Percentiles rank a stretch among this genome's conserved stretches.
These are phyloP conservation scores for Helicocarpus griseus DNA, from an alignment of 2,329 filamentous ascomycete genomes.

Conservation along the genomic window DNA sequence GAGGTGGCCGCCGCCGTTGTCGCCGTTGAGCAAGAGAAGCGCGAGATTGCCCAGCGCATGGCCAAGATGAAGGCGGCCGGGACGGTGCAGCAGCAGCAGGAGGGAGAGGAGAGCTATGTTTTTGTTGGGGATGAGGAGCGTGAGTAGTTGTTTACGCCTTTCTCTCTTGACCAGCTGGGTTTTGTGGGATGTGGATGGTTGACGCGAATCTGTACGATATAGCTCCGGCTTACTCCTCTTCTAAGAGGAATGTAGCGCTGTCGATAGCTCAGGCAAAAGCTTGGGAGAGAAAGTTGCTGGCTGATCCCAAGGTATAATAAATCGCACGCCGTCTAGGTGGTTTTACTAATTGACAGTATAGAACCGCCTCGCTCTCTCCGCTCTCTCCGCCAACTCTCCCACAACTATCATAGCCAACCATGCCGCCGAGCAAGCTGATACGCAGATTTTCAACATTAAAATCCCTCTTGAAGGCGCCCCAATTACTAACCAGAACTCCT, in stretches of 20 bases:
- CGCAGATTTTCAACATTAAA: slow-evolving; percentile 72
- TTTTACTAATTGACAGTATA: slow-evolving; percentile 13
- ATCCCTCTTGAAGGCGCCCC: slow-evolving; percentile 74
- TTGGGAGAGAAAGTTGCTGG: slow-evolving; percentile 20
- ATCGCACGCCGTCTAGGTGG: background rate
- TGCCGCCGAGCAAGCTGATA: slow-evolving; percentile 55
- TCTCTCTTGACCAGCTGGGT: background rate
- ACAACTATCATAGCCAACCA: slow-evolving; percentile 56
- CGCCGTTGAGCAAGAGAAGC: background rate
- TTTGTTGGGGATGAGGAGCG: slow-evolving; percentile 11
- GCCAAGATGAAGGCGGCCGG: background rate
- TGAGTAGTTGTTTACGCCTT: slow-evolving; percentile 6
- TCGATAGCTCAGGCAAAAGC: slow-evolving; percentile 16
- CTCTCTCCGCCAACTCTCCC: slow-evolving; percentile 59
- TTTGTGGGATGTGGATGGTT: background rate
- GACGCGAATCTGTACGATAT: too few relatives aligned
- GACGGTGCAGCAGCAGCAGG: background rate
- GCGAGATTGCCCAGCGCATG: slow-evolving; percentile 4
- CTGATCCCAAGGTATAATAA: slow-evolving; percentile 18
- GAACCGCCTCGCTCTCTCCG: slow-evolving; percentile 66
- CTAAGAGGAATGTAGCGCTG: slow-evolving; percentile 9
- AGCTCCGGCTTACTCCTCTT: slow-evolving; percentile 15
- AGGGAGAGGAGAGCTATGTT: slow-evolving; percentile 2
- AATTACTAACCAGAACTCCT: slow-evolving; percentile 73
- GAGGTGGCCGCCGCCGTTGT: background rate